Conservation (phyloP, 1,139 yeast genomes). For the Diutina ranongensis region DNA sequence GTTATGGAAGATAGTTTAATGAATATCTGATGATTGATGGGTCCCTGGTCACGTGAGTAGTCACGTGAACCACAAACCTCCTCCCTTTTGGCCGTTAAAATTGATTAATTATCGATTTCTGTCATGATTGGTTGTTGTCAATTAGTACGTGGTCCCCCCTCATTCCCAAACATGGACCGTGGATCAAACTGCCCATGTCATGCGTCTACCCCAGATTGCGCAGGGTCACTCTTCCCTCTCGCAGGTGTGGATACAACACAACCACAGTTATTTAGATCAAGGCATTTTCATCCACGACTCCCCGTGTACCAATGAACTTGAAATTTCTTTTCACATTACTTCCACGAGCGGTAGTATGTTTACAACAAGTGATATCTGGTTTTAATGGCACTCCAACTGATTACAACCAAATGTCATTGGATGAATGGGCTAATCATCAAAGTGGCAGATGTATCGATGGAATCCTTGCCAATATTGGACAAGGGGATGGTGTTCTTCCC, state of each 20-base stretch:
- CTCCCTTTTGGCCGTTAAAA: no score
- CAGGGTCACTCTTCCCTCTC: no score
- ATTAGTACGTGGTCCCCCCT: no score
- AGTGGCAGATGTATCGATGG: slow-evolving; percentile 36
- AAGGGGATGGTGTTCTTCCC: slow-evolving; percentile 29
- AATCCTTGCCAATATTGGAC: slow-evolving; percentile 57
- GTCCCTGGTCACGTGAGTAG: not conserved
- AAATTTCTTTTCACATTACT: not conserved
- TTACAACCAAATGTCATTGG: slow-evolving; percentile 5
- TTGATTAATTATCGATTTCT: no score
- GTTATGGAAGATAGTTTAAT: slow-evolving; percentile 9
- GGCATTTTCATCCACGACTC: not conserved
- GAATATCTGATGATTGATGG: not conserved
- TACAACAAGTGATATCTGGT: not conserved
- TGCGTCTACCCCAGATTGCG: no score
- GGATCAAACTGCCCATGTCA: no score
- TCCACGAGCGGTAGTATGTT: not conserved
- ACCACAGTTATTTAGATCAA: no score
- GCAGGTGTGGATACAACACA: no score
- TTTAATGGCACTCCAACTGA: no score
- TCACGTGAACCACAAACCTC: no score
- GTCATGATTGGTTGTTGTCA: no score
- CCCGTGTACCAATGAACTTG: not conserved
- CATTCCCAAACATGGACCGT: no score
- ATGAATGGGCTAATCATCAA: slow-evolving; percentile 46